Conservation (phyloP, 2,329 filamentous ascomycete genomes). For the Lasiodiplodia sp. region DNA sequence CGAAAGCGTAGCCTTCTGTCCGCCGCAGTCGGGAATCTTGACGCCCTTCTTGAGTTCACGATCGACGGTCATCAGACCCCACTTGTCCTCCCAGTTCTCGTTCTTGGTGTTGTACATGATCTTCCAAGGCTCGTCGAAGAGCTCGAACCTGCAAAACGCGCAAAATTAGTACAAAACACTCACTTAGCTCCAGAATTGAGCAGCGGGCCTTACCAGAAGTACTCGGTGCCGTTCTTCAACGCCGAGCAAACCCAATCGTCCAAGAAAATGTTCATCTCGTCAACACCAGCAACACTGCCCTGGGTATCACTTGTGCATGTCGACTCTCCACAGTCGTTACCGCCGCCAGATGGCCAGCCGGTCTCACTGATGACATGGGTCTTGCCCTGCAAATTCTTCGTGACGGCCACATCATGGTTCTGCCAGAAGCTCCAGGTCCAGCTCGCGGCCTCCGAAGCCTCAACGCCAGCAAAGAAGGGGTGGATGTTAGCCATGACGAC, state of each 20-base stretch:
- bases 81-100: conserved; percentile 88
- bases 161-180: background rate
- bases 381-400: conserved; percentile 63
- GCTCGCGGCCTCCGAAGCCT: conserved; percentile 69
- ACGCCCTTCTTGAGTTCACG: conserved; percentile 84
- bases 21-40: conserved; percentile 82
- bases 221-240: conserved; percentile 82
- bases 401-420: conserved; percentile 69
- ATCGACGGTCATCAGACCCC: conserved; percentile 88
- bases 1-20: conserved; percentile 35
- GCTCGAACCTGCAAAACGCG: conserved; percentile 70
- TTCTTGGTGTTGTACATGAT: conserved; percentile 68
- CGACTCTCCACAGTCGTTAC: conserved; percentile 74
- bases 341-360: conserved; percentile 87
- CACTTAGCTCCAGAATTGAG: background rate
- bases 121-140: conserved; percentile 98
- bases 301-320: conserved; percentile 63
- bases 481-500: conserved; percentile 97
- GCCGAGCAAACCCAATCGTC: conserved; percentile 83
- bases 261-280: conserved; percentile 87
- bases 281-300: conserved; percentile 80
- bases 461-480: conserved; percentile 88
- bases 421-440: conserved; percentile 91
- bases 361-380: conserved; percentile 86
- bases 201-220: conserved; percentile 81